Base-by-base conservation (phyloP, 345 rosid genomes). In the Dimocarpus longan region DNA sequence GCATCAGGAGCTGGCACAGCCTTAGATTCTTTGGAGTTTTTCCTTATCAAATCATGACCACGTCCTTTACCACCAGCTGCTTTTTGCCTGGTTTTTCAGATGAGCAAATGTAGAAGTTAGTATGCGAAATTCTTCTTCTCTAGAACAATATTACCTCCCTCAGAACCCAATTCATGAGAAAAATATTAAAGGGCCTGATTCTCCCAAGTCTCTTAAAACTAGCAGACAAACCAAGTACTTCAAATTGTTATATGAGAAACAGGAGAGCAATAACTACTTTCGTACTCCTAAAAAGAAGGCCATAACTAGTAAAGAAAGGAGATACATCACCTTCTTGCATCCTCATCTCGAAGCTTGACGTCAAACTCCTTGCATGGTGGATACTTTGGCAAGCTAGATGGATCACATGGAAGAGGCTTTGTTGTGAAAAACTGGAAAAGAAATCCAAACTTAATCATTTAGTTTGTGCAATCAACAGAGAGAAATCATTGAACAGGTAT, bases 311-410 rank as follows among this genome's bases (percentile, higher is more conserved):
- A 24, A 71, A 71, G 43, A 48, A 8, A 39, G 46, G 44, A 65
- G 78, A 40, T 65, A 43, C 52, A 40, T 78, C 54, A 87, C 92
- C 89, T 87, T 85, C 80, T 82, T n/a, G 81, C 74, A 63, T 87
- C 88, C 63, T 82, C 88, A 40, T 87, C 78, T 63, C 83, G 85
- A 60, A 83, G 74, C 70, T 86, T 89, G 64, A 76, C 85, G 76
- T 86, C 90, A 32, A 86, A 84, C 77, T 89, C 92, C 82, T 86
- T 89, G 82, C 86, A 86, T 16, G 89, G 87, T 21, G 88, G 90
- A 76, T 89, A 82, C 79, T 83, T 87, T 13, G 92, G 90, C 86
- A 89, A 82, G 79, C 84, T 81, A 60, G 88, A 87, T 28, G 88
- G 92, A 43, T 86, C 87, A 73, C 87, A 74, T 0, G 90, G 89